A percentile compares a stretch with the other conserved stretches of the same genome.
Conservation (phyloP, 208 protist species). For the Acanthamoeba triangularis region DNA sequence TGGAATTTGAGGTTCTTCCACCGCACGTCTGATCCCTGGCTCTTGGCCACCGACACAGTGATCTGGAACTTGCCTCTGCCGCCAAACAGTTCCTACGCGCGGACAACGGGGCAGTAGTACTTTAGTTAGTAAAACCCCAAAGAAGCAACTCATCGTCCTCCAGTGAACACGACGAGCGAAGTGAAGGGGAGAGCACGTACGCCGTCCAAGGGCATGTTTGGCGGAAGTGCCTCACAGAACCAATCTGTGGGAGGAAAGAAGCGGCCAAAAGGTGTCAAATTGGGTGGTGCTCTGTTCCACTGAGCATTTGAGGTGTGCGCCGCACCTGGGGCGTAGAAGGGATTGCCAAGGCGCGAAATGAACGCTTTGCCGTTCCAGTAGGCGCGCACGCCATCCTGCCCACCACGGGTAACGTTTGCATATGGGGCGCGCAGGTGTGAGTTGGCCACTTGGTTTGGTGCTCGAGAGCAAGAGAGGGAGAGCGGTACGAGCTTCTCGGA, state of each 20-base stretch:
- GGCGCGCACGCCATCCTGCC: slow-evolving; percentile 85
- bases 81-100: slow-evolving; percentile 49
- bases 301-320: too few species aligned
- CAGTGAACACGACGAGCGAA: neutral
- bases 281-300: too few species aligned
- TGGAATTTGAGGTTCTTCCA: slow-evolving; percentile 76
- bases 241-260: slow-evolving; percentile 37
- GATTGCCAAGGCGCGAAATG: slow-evolving; percentile 88
- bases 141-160: neutral
- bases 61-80: slow-evolving; percentile 85
- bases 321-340: slow-evolving; percentile 84
- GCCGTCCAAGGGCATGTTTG: slow-evolving; percentile 85
- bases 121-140: neutral
- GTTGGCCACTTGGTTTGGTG: neutral
- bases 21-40: slow-evolving; percentile 61
- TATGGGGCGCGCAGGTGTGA: neutral
- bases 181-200: slow-evolving; percentile 11
- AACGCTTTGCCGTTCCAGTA: slow-evolving; percentile 88
- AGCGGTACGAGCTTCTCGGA: slow-evolving; percentile 83
- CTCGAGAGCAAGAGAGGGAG: neutral
- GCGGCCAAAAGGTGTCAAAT: neutral
- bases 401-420: neutral
- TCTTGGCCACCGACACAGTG: slow-evolving; percentile 83
- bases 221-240: slow-evolving; percentile 84
- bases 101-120: neutral